Percentiles rank a stretch among this genome's conserved stretches.
phyloP scores from a whole-genome alignment of 2,329 filamentous ascomycete species.

The Bipolaris bicolor region DNA sequence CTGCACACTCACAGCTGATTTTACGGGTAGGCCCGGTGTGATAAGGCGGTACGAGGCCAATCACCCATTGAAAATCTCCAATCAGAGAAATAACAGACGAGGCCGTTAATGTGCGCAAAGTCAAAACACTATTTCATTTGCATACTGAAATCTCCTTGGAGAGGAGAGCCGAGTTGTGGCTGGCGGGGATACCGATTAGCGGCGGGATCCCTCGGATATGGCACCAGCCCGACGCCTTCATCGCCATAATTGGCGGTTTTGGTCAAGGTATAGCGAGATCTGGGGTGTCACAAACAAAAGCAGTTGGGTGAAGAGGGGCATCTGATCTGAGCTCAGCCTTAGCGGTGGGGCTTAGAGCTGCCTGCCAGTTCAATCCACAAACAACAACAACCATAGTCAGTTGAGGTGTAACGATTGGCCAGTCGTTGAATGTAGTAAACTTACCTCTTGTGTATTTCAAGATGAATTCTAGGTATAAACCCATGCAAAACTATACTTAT shows the following conservation, averaged over 20 bases:
- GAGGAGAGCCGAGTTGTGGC: neutral
- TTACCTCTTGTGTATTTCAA: too few species aligned
- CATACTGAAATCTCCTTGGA: neutral
- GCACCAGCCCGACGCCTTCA: neutral
- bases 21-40: neutral
- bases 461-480: too few species aligned
- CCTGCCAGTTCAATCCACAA: too few species aligned
- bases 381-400: too few species aligned
- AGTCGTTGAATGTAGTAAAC: too few species aligned
- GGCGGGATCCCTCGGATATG: neutral
- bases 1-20: neutral
- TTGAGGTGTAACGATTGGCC: too few species aligned
- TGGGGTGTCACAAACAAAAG: too few species aligned
- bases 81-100: neutral
- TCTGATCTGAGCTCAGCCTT: too few species aligned
- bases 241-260: neutral
- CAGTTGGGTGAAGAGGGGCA: too few species aligned
- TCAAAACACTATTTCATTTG: neutral
- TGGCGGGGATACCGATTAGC: neutral
- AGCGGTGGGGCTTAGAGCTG: too few species aligned
- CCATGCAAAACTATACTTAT: too few species aligned
- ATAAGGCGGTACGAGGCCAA: neutral
- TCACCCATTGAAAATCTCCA: neutral
- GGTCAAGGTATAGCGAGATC: neutral
- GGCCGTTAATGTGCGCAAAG: neutral